phyloP scores from a whole-genome alignment of 805 yeast genomes.

The Schwanniomyces occidentalis region DNA sequence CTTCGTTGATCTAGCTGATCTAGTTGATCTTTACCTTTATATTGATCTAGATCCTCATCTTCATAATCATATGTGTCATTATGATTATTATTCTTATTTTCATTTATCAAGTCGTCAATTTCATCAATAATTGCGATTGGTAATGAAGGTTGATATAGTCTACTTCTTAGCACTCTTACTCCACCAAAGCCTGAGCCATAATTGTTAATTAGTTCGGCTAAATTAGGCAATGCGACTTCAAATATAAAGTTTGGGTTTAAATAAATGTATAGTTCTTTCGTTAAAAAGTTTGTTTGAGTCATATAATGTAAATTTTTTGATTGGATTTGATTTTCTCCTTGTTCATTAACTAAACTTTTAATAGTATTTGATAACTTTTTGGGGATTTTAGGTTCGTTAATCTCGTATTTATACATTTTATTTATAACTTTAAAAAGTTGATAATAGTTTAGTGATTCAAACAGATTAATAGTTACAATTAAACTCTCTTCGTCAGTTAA shows the following conservation, averaged over 20 bases:
- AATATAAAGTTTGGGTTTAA: slow-evolving; percentile 54
- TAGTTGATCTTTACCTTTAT: slow-evolving; percentile 14
- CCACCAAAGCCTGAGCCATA: slow-evolving; percentile 82
- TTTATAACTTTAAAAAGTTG: slow-evolving; percentile 67
- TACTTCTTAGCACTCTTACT: slow-evolving; percentile 50
- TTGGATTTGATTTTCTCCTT: slow-evolving; percentile 37
- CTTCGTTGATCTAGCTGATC: not conserved
- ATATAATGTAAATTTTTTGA: slow-evolving; percentile 32
- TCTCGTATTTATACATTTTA: slow-evolving; percentile 80
- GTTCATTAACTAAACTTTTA: slow-evolving; percentile 32
- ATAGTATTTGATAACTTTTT: slow-evolving; percentile 29
- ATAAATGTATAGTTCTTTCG: slow-evolving; percentile 44
- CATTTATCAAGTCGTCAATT: slow-evolving; percentile 56
- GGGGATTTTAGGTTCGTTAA: slow-evolving; percentile 70
- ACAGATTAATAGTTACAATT: slow-evolving; percentile 50
- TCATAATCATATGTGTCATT: slow-evolving; percentile 34
- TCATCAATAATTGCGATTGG: slow-evolving; percentile 71
- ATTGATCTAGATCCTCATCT: slow-evolving; percentile 19
- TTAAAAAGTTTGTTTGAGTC: slow-evolving; percentile 39
- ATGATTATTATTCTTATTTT: slow-evolving; percentile 26
- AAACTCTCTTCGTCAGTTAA: slow-evolving; percentile 65
- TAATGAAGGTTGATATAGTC: slow-evolving; percentile 66
- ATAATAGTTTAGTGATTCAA: slow-evolving; percentile 59
- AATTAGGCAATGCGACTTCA: slow-evolving; percentile 69
- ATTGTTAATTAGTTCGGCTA: slow-evolving; percentile 65